Evolutionary conservation across 2,329 filamentous ascomycete species (phyloP).

Genomic region (Thermothelomyces thermophilus): DNA sequence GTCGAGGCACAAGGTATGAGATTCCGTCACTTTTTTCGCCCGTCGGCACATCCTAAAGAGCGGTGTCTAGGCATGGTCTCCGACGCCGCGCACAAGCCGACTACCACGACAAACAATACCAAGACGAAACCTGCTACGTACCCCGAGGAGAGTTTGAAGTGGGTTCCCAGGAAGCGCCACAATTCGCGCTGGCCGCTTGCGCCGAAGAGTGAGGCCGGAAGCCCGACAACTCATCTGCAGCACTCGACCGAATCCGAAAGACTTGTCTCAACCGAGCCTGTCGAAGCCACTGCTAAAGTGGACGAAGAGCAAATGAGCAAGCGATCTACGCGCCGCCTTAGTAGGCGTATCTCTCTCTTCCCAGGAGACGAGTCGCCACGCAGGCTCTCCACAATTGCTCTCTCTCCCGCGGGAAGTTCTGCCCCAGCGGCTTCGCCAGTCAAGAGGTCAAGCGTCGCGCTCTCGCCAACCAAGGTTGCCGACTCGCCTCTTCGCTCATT

Average conservation of each 20-base stretch:
- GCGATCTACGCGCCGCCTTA: slow-evolving; percentile 26
- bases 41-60: slow-evolving; percentile 1
- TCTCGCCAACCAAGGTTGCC: slow-evolving; percentile 25
- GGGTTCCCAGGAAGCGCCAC: slow-evolving; percentile 30
- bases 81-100: slow-evolving; percentile 10
- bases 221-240: slow-evolving; percentile 23
- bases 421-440: slow-evolving; percentile 16
- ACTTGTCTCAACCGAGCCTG: slow-evolving; percentile 10
- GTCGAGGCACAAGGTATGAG: slow-evolving; percentile 25
- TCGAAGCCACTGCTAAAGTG: slow-evolving; percentile 15
- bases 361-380: slow-evolving; percentile 18
- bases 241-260: slow-evolving; percentile 23
- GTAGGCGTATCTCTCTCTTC: slow-evolving; percentile 25
- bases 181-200: slow-evolving; percentile 29
- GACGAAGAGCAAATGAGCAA: slow-evolving; percentile 23
- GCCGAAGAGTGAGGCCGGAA: slow-evolving; percentile 12
- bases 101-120: background rate
- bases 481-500: slow-evolving; percentile 25
- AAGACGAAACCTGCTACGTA: slow-evolving; percentile 18
- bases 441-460: slow-evolving; percentile 15
- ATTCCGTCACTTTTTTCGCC: background rate
- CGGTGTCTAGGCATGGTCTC: slow-evolving; percentile 11
- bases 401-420: slow-evolving; percentile 17
- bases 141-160: slow-evolving; percentile 21
- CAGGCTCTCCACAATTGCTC: slow-evolving; percentile 15